Evolutionary conservation across 768 basidiomycete genomes (phyloP), one percentile per base, ranked within the genome.

Genomic region (Panellus pusillus): DNA sequence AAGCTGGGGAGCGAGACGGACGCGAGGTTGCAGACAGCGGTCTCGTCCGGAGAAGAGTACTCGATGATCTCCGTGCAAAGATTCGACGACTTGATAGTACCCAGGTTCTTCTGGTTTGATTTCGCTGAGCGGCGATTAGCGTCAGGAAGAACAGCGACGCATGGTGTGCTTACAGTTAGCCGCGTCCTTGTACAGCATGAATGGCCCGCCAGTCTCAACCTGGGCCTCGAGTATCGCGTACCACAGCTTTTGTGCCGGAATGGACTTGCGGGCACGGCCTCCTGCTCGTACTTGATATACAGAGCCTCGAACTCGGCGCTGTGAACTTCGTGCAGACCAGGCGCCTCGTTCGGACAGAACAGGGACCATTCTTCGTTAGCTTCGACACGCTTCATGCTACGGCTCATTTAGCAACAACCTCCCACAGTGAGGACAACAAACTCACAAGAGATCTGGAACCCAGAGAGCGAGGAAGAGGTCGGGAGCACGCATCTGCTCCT

Each of bases 1-100:
- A 90, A 99, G 17, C 91, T 84, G 5, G 97, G 96, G 2, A 98
- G 84, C 2, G 97, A 93, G 59, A 99, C 81, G 11, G 97, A 99
- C 7, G 97, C 97, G 47, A 99, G 84, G 72, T 98, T 99, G 81
- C 97, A 99, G 29, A 98, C 97, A 35, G 97, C 97, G 35, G 87
- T 92, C 71, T 98, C 97, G 50, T 98, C 97, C 1, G 97, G 93
- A 11, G 96, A 81, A 41, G 93, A 96, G 76, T 98, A 98, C 72
- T 99, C 91, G 70, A 99, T 90, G 69, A 99, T 98, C 70, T 98
- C 97, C 5, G 96, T 98, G 78, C 97, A 99, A 43, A 99, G 78
- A 69, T 99, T 99, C 46, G 96, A 98, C 1, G 94, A 98, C 77
- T 97, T 98, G 86, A 99, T 98, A 8, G 93, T 96, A 28, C 97